Evolutionary conservation across 2,329 filamentous ascomycete genomes (phyloP).

Genomic region (Coleophoma cylindrospora): DNA sequence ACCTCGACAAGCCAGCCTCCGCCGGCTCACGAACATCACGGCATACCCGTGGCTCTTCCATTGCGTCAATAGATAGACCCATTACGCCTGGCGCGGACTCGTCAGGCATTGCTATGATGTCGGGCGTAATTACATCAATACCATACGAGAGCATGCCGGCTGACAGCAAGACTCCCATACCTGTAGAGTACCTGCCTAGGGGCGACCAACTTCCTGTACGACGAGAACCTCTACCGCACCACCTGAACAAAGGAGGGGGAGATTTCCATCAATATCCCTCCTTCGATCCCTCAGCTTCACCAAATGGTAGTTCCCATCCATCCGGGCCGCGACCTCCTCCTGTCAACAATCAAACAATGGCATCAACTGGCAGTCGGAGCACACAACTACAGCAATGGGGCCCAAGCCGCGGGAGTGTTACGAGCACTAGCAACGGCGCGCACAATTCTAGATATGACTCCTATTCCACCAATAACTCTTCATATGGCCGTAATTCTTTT

Average conservation of each 20-base stretch:
- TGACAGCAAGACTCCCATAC: conserved; percentile 64
- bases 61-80: conserved; percentile 66
- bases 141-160: conserved; percentile 70
- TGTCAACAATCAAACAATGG: conserved; percentile 63
- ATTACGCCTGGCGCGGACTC: conserved; percentile 55
- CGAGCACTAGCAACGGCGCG: conserved; percentile 42
- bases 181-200: conserved; percentile 68
- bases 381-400: conserved; percentile 78
- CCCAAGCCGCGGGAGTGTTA: conserved; percentile 46
- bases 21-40: conserved; percentile 67
- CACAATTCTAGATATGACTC: conserved; percentile 61
- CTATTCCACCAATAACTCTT: conserved; percentile 38
- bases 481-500: conserved; percentile 40
- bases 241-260: conserved; percentile 69
- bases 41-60: conserved; percentile 69
- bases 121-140: conserved; percentile 82
- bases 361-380: conserved; percentile 62
- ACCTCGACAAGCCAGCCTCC: conserved; percentile 55
- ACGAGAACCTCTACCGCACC: conserved; percentile 74
- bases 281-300: conserved; percentile 51
- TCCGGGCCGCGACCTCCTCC: conserved; percentile 56
- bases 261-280: conserved; percentile 90
- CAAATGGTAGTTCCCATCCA: conserved; percentile 48
- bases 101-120: conserved; percentile 64
- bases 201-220: conserved; percentile 57